Base-by-base conservation (phyloP, 2,329 filamentous ascomycete species). In the Fusarium sp. region DNA sequence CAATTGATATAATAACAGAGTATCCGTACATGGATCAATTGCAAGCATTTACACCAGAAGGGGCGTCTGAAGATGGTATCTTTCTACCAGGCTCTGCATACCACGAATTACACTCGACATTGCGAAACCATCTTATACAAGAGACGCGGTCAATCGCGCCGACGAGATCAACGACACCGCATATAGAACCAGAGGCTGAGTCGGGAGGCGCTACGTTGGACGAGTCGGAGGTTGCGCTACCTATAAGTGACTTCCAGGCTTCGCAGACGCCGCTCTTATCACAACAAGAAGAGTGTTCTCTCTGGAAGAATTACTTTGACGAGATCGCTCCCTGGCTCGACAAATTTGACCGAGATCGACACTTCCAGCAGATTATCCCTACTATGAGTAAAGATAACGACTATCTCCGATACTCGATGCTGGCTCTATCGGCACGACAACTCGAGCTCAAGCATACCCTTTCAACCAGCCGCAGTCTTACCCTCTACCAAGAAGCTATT, bases 341-440 rank as follows among this genome's bases (percentile, higher is more conserved):
- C 60, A 87, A 85, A 77, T 86, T 87, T 53, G 85, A 87, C 67
- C 79, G 79, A 30, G 77, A 83, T 49, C 77, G 81, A 2, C 81
- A 84, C 28, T 87, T 86, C 65, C 81, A 82, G 21, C 80, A 82
- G 9, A 81, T 81, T 7, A 77, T 86, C 7, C 83, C 85, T 0
- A 79, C 81, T 19, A 80, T 86, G 72, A 81, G 83, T 2, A 80
- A 81, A 28, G 74, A 79, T 7, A 79, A 82, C 4, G 77, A 79
- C 2, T 81, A 85, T 50, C 76, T 87, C 0, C 78, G 82, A 6
- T 85, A 82, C 69, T 81, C 84, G 2, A 84, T 86, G 42, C 77
- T 86, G 2, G 84, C 85, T 4, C 77, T 87, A 7, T 86, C 84
- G 2, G 84, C 84, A 1, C 81, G 84, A 4, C 84, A 87, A 58